Base-by-base conservation (phyloP, 805 yeast genomes). In the Yarrowia bubula region DNA sequence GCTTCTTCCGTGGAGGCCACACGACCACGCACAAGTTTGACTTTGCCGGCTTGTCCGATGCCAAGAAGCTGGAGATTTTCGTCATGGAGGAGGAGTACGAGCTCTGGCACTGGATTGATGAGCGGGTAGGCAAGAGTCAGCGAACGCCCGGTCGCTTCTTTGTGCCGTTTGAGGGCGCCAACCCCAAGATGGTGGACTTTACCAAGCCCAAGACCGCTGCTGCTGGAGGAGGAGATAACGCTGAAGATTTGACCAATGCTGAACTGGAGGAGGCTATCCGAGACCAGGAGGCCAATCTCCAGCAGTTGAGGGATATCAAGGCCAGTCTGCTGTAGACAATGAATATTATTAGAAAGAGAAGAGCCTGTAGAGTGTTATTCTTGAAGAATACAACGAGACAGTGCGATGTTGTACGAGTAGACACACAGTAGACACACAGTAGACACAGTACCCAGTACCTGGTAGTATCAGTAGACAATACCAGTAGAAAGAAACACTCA, bases 21-120 rank as follows among this genome's bases (percentile, higher is more conserved):
- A 22, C 39, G 42, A 11, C 57, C 39, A 63, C 41, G 14, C 39
- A 61, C 65, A 61, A 61, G 47, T 46, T 61, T 39, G 65, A 61
- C 38, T 41, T 31, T 32, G 62, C 43, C 41, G 58, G 46, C 48
- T 64, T 68, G 67, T 51, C 79, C 70, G 66, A 44, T 71, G 53
- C 50, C 37, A 67, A 65, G 35, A 61, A 68, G 55, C 44, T 61
- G 63, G 66, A 66, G 37, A 63, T 76, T 67, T 66, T 76, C 67
- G 70, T 75, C 17, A 70, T 77, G 66, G 78, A 79, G 65, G 83
- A 85, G 66, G 92, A 89, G 74, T 78, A 81, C 15, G 80, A 81
- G 28, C 71, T 89, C 48, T 89, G 95, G 95, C 81, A 84, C 51
- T 89, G 96, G 96, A 79, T 89, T 47, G 80, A 80, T 47, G 78